Percentiles rank a stretch among this genome's conserved stretches.
phyloP scores from a whole-genome alignment of 2,329 filamentous ascomycete species.

The Annulohypoxylon truncatum region DNA sequence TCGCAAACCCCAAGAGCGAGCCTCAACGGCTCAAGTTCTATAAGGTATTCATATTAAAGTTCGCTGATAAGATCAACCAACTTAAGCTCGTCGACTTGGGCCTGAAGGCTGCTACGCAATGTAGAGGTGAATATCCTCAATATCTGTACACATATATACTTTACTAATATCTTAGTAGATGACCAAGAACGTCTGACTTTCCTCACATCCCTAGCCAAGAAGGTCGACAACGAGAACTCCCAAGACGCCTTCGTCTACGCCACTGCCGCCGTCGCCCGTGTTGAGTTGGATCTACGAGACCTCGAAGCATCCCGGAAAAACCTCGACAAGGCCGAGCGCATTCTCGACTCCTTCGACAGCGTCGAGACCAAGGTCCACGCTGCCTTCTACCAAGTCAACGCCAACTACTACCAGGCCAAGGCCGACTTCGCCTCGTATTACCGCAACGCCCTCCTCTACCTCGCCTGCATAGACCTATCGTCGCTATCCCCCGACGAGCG shows the following conservation, averaged over 20 bases:
- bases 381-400: slow-evolving; percentile 94
- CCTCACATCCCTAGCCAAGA: slow-evolving; percentile 82
- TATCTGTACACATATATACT: slow-evolving; percentile 51
- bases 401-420: slow-evolving; percentile 94
- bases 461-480: slow-evolving; percentile 90
- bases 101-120: slow-evolving; percentile 86
- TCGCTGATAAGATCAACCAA: slow-evolving; percentile 99
- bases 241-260: slow-evolving; percentile 97
- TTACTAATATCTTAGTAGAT: slow-evolving; percentile 63
- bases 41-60: slow-evolving; percentile 93
- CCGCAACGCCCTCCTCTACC: slow-evolving; percentile 95
- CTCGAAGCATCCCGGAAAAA: slow-evolving; percentile 86
- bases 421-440: slow-evolving; percentile 97
- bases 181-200: slow-evolving; percentile 88
- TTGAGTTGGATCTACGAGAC: slow-evolving; percentile 84
- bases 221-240: slow-evolving; percentile 90
- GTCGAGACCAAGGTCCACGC: slow-evolving; percentile 97
- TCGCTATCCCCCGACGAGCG: slow-evolving; percentile 80
- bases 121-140: slow-evolving; percentile 64
- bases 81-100: slow-evolving; percentile 94
- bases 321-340: slow-evolving; percentile 85
- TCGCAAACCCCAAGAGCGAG: slow-evolving; percentile 82
- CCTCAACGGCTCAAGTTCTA: slow-evolving; percentile 89
- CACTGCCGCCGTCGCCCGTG: slow-evolving; percentile 86
- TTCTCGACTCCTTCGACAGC: slow-evolving; percentile 91